A percentile compares a stretch with the other conserved stretches of the same genome.
phyloP scores from a whole-genome alignment of 202 grass and related monocot genomes.

The Tripidium arundinaceum region DNA sequence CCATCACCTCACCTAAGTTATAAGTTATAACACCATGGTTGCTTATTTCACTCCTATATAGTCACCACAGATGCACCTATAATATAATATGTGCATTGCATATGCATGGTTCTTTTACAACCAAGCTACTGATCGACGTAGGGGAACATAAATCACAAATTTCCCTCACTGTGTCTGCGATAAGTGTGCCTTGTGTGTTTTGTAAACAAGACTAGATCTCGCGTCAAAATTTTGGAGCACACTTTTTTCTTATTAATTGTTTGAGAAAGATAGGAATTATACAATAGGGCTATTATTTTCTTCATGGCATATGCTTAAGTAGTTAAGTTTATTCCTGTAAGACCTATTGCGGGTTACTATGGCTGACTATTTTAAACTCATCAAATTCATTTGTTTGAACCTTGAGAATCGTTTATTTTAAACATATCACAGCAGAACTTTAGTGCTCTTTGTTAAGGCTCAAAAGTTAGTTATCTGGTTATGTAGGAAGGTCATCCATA shows the following conservation, averaged over 20 bases:
- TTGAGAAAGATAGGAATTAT: not conserved
- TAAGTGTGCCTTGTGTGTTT: not conserved
- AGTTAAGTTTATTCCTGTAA: not conserved
- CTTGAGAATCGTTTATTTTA: not conserved
- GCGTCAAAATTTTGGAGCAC: not conserved
- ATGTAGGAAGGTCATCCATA: constrained; percentile 94
- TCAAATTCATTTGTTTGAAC: not conserved
- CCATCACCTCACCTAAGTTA: not conserved
- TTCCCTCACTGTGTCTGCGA: not conserved
- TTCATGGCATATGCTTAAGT: not conserved
- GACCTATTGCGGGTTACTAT: not conserved
- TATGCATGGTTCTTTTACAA: not conserved
- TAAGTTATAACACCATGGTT: not conserved
- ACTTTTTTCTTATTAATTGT: not conserved
- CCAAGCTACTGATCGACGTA: not conserved
- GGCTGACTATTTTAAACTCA: not conserved
- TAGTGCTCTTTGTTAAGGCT: constrained; percentile 5
- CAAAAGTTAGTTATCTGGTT: constrained; percentile 7
- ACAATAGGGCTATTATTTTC: not conserved
- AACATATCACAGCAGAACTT: not conserved
- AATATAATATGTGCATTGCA: not conserved
- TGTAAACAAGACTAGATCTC: not conserved
- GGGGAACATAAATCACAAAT: not conserved
- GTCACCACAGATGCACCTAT: not conserved
- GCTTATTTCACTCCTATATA: not conserved